Base-by-base conservation (phyloP, 495 filamentous ascomycete species). In the Durotheca rogersii region DNA sequence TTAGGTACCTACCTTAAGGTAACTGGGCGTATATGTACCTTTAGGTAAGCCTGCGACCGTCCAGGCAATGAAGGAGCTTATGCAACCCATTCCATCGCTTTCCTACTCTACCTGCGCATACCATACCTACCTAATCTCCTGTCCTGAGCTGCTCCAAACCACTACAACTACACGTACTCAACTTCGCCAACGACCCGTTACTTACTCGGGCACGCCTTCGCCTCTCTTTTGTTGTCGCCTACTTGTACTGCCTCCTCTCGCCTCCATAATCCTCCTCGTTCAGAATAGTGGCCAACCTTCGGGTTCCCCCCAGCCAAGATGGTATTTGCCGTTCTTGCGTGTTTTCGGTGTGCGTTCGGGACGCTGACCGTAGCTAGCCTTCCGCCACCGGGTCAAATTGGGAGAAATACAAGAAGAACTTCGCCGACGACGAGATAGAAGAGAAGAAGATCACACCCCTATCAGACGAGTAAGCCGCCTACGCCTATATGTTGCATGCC, bases 371-470 rank as follows among this genome's bases (percentile, higher is more conserved):
- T 21, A 21, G 34, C 25, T 36, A 77, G 91, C 91, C 89, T 78
- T 93, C 87, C 69, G 93, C 93, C 72, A 95, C 86, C 51, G 93
- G 93, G 62, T 69, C 77, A 67, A 89, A 79, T 81, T 98, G 93
- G 93, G 91, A 98, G 82, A 96, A 97, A 80, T 96, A 95, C 78
- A 75, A 82, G 73, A 96, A 98, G 80, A 87, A 86, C 64, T 98
- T 87, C 64, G 92, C 85, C 49, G 93, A 98, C 66, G 93, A 98
- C 57, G 93, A 97, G 66, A 81, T 90, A 68, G 88, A 90, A 65
- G 93, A 98, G 80, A 98, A 98, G 87, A 98, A 97, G 81, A 98
- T 97, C 65, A 90, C 89, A 30, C 93, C 93, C 50, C 77, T 98
- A 27, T 82, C 90, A 56, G 93, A 96, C 77, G 91, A 95, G 91